phyloP scores from a whole-genome alignment of 768 basidiomycete species.

The Pisolithus sp. region DNA sequence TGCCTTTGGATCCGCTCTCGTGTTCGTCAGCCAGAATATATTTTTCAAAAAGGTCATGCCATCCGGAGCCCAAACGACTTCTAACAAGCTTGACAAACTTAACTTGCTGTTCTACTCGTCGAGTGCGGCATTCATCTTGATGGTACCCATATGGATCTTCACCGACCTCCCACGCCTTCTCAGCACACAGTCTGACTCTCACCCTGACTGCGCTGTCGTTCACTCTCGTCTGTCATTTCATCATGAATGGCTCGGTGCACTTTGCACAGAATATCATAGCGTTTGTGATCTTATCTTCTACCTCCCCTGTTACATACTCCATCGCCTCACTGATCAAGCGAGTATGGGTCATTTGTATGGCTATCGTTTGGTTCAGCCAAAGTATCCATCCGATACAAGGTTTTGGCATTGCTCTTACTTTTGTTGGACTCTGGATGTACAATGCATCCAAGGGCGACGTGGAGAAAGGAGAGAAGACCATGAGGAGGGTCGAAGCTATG shows the following conservation, averaged over 20 bases:
- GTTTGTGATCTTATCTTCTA: constrained; percentile 91
- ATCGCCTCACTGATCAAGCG: constrained; percentile 98
- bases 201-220: constrained; percentile 46
- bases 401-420: constrained; percentile 86
- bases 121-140: constrained; percentile 87
- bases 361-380: constrained; percentile 95
- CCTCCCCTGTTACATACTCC: constrained; percentile 97
- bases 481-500: constrained; percentile 69
- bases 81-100: constrained; percentile 91
- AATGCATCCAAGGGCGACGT: constrained; percentile 91
- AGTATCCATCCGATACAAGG: constrained; percentile 77
- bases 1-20: constrained; percentile 92
- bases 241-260: constrained; percentile 93
- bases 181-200: constrained; percentile 36
- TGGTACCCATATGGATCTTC: constrained; percentile 94
- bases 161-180: constrained; percentile 75
- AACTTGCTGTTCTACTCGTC: constrained; percentile 94
- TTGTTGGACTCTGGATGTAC: constrained; percentile 90
- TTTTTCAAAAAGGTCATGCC: constrained; percentile 99
- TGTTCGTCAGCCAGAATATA: constrained; percentile 97
- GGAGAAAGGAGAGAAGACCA: constrained; percentile 85
- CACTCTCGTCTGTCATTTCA: constrained; percentile 73
- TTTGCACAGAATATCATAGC: constrained; percentile 97
- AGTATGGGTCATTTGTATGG: constrained; percentile 96
- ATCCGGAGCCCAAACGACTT: constrained; percentile 37